phyloP scores from a whole-genome alignment of 2,329 filamentous ascomycete genomes.

The Xylariaceae sp. region DNA sequence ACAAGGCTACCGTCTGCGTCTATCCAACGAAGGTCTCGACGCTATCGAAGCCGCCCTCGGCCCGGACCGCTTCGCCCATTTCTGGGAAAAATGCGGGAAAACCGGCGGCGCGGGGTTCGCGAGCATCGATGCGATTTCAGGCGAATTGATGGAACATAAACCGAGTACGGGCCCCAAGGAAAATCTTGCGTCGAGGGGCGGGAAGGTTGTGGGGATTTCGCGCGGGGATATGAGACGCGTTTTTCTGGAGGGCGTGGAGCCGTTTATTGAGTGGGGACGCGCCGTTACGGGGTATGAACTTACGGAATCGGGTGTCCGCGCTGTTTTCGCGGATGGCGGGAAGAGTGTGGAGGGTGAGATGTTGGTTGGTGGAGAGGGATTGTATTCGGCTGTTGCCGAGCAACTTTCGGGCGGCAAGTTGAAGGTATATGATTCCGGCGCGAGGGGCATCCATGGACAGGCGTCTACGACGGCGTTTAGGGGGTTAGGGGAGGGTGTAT shows the following conservation, averaged over 20 bases:
- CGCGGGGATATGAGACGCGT: constrained; percentile 57
- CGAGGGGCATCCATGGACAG: constrained; percentile 60
- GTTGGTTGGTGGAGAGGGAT: constrained; percentile 51
- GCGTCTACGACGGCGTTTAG: constrained; percentile 58
- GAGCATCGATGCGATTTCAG: constrained; percentile 49
- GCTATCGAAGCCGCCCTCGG: constrained; percentile 56
- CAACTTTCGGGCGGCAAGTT: constrained; percentile 54
- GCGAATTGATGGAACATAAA: constrained; percentile 34
- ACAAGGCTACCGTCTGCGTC: constrained; percentile 48
- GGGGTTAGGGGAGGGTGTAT: constrained; percentile 59
- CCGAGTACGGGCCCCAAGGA: constrained; percentile 16
- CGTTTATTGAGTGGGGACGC: constrained; percentile 49
- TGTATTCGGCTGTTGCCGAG: constrained; percentile 54
- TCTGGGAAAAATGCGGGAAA: constrained; percentile 56
- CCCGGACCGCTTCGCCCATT: constrained; percentile 43
- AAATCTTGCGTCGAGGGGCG: constrained; percentile 46
- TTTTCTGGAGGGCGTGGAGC: constrained; percentile 53
- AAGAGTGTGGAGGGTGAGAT: constrained; percentile 18
- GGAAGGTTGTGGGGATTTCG: constrained; percentile 57
- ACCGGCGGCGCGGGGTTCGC: constrained; percentile 52
- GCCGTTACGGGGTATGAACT: constrained; percentile 55
- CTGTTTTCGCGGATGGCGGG: constrained; percentile 54
- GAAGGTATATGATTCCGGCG: constrained; percentile 59
- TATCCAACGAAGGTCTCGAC: constrained; percentile 37
- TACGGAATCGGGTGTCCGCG: constrained; percentile 48